phyloP scores from a whole-genome alignment of 495 filamentous ascomycete genomes.

The Lentithecium fluviatile region DNA sequence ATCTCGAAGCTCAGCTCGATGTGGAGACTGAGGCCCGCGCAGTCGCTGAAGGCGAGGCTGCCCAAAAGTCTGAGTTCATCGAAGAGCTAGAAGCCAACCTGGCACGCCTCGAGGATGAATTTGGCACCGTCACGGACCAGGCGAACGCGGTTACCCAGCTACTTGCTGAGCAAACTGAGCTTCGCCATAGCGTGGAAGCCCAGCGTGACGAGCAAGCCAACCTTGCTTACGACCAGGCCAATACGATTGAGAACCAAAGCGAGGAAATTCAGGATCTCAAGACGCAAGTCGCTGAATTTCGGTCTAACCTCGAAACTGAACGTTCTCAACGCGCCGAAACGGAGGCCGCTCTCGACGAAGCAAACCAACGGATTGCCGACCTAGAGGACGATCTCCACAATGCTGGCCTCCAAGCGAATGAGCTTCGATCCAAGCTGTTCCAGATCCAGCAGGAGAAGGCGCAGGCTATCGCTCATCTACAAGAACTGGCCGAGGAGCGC shows the following conservation, averaged over 20 bases:
- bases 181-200: conserved; percentile 29
- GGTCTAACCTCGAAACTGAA: conserved; percentile 32
- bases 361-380: conserved; percentile 31
- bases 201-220: conserved; percentile 24
- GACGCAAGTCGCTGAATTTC: conserved; percentile 16
- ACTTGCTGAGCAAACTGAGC: conserved; percentile 3
- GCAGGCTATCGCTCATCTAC: conserved; percentile 27
- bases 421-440: conserved; percentile 43
- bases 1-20: conserved; percentile 34
- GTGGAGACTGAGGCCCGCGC: conserved; percentile 23
- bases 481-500: conserved; percentile 25
- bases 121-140: conserved; percentile 7
- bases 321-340: conserved; percentile 39
- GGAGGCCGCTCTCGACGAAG: conserved; percentile 37
- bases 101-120: not conserved
- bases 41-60: conserved; percentile 25
- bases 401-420: conserved; percentile 42
- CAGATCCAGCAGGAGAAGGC: conserved; percentile 39
- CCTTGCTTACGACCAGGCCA: not conserved
- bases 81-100: conserved; percentile 33
- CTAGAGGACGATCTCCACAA: conserved; percentile 35
- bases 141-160: conserved; percentile 1
- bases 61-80: conserved; percentile 30
- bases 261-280: conserved; percentile 28
- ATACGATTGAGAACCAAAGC: conserved; percentile 8